phyloP scores from a whole-genome alignment of 2,329 filamentous ascomycete species.

The Scedosporium boydii region DNA sequence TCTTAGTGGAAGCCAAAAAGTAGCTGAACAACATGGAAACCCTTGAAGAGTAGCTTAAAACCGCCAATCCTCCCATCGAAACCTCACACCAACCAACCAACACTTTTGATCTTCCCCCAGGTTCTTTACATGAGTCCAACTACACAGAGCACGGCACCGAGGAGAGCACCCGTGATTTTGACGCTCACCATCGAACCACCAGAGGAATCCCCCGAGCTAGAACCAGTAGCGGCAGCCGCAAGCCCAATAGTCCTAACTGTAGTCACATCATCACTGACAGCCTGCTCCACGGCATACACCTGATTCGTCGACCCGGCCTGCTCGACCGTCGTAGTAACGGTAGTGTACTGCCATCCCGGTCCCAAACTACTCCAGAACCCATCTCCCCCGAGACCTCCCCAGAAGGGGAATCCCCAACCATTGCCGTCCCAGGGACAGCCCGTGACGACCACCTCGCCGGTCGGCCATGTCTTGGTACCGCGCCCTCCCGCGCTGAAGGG shows the following conservation, averaged over 20 bases:
- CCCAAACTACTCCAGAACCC: slow-evolving; percentile 12
- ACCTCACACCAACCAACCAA: too few species aligned
- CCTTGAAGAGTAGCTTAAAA: too few species aligned
- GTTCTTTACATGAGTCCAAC: slow-evolving; percentile 13
- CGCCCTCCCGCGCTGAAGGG: slow-evolving; percentile 7
- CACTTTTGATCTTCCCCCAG: neutral
- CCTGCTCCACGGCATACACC: slow-evolving; percentile 9
- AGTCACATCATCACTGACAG: slow-evolving; percentile 9
- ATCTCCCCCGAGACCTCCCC: slow-evolving; percentile 13
- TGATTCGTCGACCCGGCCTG: neutral
- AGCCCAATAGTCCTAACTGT: slow-evolving; percentile 13
- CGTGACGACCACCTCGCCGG: slow-evolving; percentile 15
- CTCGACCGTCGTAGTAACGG: slow-evolving; percentile 13
- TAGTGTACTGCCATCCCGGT: slow-evolving; percentile 14
- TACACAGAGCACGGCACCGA: slow-evolving; percentile 12
- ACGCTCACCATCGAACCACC: slow-evolving; percentile 6
- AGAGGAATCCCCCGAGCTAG: slow-evolving; percentile 3
- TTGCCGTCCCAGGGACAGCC: slow-evolving; percentile 16
- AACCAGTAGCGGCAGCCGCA: slow-evolving; percentile 4
- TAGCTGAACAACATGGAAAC: too few species aligned
- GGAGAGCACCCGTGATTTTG: slow-evolving; percentile 10
- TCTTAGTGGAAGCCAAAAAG: too few species aligned
- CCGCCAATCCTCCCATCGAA: too few species aligned
- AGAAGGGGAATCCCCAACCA: slow-evolving; percentile 13
- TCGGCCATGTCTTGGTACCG: slow-evolving; percentile 8